Base-by-base conservation (phyloP, 2,329 filamentous ascomycete species). In the Neonectria hederae region DNA sequence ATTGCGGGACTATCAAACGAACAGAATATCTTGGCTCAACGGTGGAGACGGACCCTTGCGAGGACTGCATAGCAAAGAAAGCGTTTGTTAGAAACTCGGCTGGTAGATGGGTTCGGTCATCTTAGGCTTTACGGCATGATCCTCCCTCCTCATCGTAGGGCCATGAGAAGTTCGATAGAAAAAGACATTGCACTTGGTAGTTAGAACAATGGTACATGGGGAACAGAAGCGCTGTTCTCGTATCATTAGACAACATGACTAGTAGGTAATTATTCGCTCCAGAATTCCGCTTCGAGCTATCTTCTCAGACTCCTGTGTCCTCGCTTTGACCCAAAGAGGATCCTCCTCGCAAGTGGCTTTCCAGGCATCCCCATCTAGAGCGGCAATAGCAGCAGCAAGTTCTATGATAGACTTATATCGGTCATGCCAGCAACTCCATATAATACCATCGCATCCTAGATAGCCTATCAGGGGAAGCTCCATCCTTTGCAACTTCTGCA, bases 341-440 rank as follows among this genome's bases (percentile, higher is more conserved):
- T 54, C 28, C 56, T 51, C 45, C 21, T 66, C 46, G 11, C 40
- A 42, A 30, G 55, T 30, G 53, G 32, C 60, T 40, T 54, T 48
- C 24, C 48, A 30, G 48, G 57, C 48, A 38, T 55, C 17, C 38
- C 35, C 40, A 64, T 64, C 61, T 22, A 64, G 24, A 11, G 26
- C 53, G 11, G 9, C 35, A 19, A 61, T 52, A 1, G 19, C 30
- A 22, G 19, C 42, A 51, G 35, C 38, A 30, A 65, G 65, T 19
- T 64, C 35, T 21, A 49, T 56, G 24, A 66, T 54, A 5, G 65
- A 56, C 51, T 57, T 51, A 40, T 59, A 65, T 22, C 45, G 58
- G 35, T 54, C 58, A 57, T 66, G 45, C 58, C 61, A 66, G 45
- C 61, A 65, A 45, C 51, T 56, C 10, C 14, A n/a, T 55, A 66